Evolutionary conservation across 129 eudicot species (phyloP), one percentile per base, ranked within the genome.

Genomic region (Dittrichia graveolens): DNA sequence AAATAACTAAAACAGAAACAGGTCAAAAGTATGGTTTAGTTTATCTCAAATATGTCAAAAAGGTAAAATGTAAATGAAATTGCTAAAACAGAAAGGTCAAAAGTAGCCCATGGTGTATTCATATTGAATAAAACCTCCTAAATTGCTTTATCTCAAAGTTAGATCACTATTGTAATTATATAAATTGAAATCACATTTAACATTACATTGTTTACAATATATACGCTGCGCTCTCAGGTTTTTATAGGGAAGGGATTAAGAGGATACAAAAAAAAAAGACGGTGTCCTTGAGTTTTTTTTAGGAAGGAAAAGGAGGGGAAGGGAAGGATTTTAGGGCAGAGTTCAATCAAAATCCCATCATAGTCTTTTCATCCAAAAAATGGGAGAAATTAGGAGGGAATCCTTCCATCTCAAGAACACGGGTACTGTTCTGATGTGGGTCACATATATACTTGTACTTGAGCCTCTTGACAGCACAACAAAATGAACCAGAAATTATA

Each of bases 391-490:
- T 24, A 24, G 31, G 31, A 24, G 31, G 2, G 31, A 24, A 24
- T 24, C 31, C 31, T 24, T 24, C 31, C 31, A 24, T 24, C 31
- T 24, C 31, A 24, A 24, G 31, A 24, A 24, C 31, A 24, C 31
- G 2, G 2, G 31, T 24, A 24, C 0, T 24, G 31, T 24, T 24
- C 31, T 24, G 31, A 24, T 47, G 11, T 9, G 8, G n/a, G 65
- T 59, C 18, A 2, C 37, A 13, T 59, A 13, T 2, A 59, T 59
- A 59, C 43, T 34, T 59, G 16, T 59, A 59, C 43, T 37, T 59
- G 65, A 59, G 44, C 43, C 44, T 11, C 63, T 57, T 9, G 31
- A 9, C 65, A 59, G 44, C 63, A 57, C n/a, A 31, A 59, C 44
- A 59, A 13, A 12, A 59, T 13, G 2, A 59, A 12, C 16, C 43